Conservation (phyloP, 208 protist genomes). For the Acanthamoeba castellanii region DNA sequence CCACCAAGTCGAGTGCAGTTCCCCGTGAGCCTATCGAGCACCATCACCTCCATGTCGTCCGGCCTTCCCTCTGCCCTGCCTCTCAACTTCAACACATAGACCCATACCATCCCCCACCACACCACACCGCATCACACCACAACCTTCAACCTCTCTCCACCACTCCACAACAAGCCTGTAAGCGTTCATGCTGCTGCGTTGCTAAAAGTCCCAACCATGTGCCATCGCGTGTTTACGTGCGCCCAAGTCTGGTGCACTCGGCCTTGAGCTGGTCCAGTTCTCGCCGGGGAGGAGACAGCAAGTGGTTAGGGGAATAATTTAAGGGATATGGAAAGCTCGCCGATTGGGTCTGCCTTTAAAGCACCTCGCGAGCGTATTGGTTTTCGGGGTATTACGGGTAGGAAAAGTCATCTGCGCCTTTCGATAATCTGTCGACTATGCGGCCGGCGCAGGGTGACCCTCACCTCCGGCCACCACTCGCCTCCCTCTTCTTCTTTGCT, state of each 20-base stretch:
- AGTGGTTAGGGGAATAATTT: too few relatives aligned
- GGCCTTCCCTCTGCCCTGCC: conserved; percentile 2
- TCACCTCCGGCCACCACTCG: not conserved
- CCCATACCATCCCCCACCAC: not conserved
- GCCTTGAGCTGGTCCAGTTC: too few relatives aligned
- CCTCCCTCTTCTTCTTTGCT: not conserved
- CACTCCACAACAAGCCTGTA: not conserved
- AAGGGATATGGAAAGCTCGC: not conserved
- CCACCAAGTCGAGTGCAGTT: not conserved
- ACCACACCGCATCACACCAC: too few relatives aligned
- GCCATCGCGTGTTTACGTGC: too few relatives aligned
- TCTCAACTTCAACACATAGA: conserved; percentile 31
- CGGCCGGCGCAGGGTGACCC: not conserved
- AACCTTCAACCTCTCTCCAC: not conserved
- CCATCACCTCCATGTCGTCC: conserved; percentile 44
- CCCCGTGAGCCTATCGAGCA: not conserved
- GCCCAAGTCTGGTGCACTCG: too few relatives aligned
- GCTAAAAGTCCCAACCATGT: too few relatives aligned
- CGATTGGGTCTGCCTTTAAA: not conserved
- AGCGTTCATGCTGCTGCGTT: too few relatives aligned
- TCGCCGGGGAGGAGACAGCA: too few relatives aligned
- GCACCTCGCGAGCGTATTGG: not conserved
- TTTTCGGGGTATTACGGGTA: too few relatives aligned
- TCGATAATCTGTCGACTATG: not conserved
- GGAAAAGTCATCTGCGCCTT: too few relatives aligned